Evolutionary conservation across 768 basidiomycete species (phyloP), one percentile per base, ranked within the genome.

Genomic region (Cyclocybe aegerita): DNA sequence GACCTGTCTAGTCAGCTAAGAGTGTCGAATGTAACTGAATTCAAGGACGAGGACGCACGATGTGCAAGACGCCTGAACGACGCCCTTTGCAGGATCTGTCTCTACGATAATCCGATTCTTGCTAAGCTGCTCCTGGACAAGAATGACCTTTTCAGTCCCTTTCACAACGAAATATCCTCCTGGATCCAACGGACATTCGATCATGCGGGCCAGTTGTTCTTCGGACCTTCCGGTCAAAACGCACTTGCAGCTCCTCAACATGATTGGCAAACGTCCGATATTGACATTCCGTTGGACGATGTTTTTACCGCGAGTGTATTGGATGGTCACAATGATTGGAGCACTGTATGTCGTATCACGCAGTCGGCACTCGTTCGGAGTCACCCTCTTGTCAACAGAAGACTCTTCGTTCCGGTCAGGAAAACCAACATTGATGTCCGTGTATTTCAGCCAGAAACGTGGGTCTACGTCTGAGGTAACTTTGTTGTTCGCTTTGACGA

Each of bases 91-190:
- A 15, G 79, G 70, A 68, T 98, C 97, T 5, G 87, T 90, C 74
- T 98, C 97, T 54, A 99, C 97, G 58, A 99, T 98, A 64, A 99
- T 99, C 37, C 97, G 83, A 68, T 99, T 98, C 78, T 98, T 98
- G 78, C 92, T 95, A 63, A 98, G 71, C 71, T 99, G 97, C 66
- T 98, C 97, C 68, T 99, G 97, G 6, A 99, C 96, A 54, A 99
- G 76, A 58, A 99, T 99, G 60, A 99, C 97, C 72, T 98, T 99
- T 71, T 99, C 96, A 38, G 96, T 99, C 34, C 96, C 96, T 70
- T 95, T 98, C 45, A 99, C 97, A 51, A 99, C 88, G 68, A 99
- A 99, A 66, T 98, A 98, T 3, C 97, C 97, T n/a, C 97, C 97
- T 9, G 97, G 96, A 72, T 99, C 97, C 51, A 98, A 77, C 3